Conservation (phyloP, 495 filamentous ascomycete species). For the Diplogelasinospora grovesii region DNA sequence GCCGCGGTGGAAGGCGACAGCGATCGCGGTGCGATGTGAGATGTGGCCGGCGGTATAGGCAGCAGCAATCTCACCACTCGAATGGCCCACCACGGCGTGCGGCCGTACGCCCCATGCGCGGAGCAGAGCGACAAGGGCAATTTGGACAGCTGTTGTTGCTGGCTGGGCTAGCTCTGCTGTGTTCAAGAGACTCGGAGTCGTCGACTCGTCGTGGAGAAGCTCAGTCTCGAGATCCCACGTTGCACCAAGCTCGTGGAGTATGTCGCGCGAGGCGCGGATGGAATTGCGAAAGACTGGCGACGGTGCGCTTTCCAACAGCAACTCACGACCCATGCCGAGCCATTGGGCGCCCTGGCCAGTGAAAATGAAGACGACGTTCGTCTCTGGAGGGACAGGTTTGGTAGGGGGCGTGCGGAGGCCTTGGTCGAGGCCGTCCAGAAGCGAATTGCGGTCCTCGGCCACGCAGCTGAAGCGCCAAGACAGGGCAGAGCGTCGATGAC, state of each 20-base stretch:
- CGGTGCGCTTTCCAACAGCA: no score
- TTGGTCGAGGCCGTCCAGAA: no score
- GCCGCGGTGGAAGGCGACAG: slow-evolving; percentile 16
- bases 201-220: no score
- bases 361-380: slow-evolving; percentile 15
- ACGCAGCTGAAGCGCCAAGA: slow-evolving; percentile 28
- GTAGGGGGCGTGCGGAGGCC: no score
- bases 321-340: slow-evolving; percentile 10
- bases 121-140: slow-evolving; percentile 45
- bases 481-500: slow-evolving; percentile 23
- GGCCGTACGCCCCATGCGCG: slow-evolving; percentile 32
- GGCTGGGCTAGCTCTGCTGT: slow-evolving; percentile 41
- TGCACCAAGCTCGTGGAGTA: no score
- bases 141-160: slow-evolving; percentile 41
- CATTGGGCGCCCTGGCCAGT: slow-evolving; percentile 21
- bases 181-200: no score
- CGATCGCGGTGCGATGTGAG: slow-evolving; percentile 15
- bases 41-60: slow-evolving; percentile 39
- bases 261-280: no score
- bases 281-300: no score
- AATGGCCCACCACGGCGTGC: slow-evolving; percentile 50
- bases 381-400: no score
- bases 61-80: slow-evolving; percentile 53
- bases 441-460: no score
- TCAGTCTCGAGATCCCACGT: no score